phyloP scores from a whole-genome alignment of 805 yeast genomes.

The Metschnikowia cubensis region DNA sequence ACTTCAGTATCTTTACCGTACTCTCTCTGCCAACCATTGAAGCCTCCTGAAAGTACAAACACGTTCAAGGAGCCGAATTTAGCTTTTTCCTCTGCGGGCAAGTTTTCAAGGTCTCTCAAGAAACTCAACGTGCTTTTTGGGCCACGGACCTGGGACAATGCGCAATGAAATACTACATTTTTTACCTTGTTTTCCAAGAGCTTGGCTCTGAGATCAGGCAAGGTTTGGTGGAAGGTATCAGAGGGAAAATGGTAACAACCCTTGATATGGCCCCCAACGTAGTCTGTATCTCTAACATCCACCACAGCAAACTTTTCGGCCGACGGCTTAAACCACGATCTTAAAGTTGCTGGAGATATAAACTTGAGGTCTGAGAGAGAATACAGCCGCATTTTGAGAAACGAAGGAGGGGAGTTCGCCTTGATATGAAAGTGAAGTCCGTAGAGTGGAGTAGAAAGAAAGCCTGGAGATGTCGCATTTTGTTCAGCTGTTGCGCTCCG shows the following conservation, averaged over 20 bases:
- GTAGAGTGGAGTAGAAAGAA: background rate
- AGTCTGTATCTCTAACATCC: conserved; percentile 85
- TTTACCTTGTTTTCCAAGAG: conserved; percentile 30
- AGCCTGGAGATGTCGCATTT: background rate
- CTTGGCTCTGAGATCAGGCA: conserved; percentile 36
- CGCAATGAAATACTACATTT: conserved; percentile 84
- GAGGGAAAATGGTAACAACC: conserved; percentile 57
- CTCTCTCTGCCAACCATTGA: conserved; percentile 71
- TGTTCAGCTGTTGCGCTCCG: background rate
- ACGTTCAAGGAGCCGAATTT: conserved; percentile 43
- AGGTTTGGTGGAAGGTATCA: conserved; percentile 34
- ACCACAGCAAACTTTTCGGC: conserved; percentile 50
- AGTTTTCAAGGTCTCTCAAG: conserved; percentile 40
- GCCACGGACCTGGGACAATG: conserved; percentile 86
- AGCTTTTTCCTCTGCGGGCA: conserved; percentile 21
- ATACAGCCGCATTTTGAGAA: conserved; percentile 11
- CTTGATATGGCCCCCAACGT: conserved; percentile 69
- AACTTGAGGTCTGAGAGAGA: conserved; percentile 41
- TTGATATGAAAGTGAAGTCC: background rate
- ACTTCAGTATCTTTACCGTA: conserved; percentile 65
- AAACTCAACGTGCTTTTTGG: conserved; percentile 77
- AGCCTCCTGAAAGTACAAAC: conserved; percentile 81
- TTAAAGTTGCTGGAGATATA: conserved; percentile 42
- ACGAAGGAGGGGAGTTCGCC: background rate
- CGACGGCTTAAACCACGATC: conserved; percentile 43